Conservation (phyloP, 768 basidiomycete genomes). For the Boletus rubroflammeus region DNA sequence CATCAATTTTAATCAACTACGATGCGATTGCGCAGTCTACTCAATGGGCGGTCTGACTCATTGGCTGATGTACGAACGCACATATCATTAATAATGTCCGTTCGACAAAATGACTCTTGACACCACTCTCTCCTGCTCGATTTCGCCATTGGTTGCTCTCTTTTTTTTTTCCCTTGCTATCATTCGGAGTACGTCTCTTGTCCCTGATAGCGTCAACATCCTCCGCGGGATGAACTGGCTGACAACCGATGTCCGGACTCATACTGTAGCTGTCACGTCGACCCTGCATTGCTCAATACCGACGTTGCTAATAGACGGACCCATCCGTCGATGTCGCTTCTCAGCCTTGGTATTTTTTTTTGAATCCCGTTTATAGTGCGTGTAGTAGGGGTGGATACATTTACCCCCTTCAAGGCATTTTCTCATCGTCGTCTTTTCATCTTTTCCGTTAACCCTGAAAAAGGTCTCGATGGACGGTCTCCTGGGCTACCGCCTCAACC, state of each 20-base stretch:
- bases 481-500: background rate
- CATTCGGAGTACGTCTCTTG: background rate
- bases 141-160: background rate
- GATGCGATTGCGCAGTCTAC: background rate
- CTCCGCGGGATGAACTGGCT: background rate
- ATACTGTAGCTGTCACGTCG: too few relatives aligned
- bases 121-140: background rate
- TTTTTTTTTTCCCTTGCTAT: background rate
- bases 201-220: too few relatives aligned
- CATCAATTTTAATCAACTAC: background rate
- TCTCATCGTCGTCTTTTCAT: background rate
- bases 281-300: too few relatives aligned
- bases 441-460: background rate
- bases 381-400: too few relatives aligned
- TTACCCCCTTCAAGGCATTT: background rate
- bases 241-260: background rate
- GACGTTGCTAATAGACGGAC: background rate
- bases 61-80: background rate
- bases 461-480: background rate
- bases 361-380: too few relatives aligned
- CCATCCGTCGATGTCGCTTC: background rate
- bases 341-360: too few relatives aligned
- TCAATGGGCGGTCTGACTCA: background rate
- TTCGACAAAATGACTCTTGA: background rate
- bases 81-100: background rate